Evolutionary conservation across 106 monocot species (phyloP).

Genomic region (Xerophyta viscosa): DNA sequence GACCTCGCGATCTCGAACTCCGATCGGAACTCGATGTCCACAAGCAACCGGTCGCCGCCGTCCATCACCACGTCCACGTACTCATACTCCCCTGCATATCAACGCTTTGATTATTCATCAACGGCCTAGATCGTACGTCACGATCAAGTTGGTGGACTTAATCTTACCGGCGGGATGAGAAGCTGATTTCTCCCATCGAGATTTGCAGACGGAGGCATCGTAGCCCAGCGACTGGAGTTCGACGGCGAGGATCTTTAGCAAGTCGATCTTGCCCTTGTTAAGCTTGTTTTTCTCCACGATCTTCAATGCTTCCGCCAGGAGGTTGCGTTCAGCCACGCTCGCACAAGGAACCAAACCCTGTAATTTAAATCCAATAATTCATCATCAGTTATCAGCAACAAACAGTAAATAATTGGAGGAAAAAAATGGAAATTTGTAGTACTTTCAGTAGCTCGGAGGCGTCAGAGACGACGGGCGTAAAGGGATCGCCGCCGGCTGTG

Average conservation of each 20-base stretch:
- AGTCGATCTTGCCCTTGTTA: conserved; percentile 7
- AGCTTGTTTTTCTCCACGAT: conserved; percentile 29
- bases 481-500: neutral
- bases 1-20: conserved; percentile 81
- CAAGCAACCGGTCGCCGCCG: conserved; percentile 34
- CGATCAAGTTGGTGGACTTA: neutral
- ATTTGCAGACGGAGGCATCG: conserved; percentile 56
- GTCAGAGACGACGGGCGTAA: conserved; percentile 2
- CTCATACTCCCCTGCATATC: conserved; percentile 45
- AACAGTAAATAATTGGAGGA: neutral
- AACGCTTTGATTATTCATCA: neutral
- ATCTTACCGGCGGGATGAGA: conserved; percentile 48
- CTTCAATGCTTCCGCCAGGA: conserved; percentile 54
- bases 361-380: neutral
- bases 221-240: conserved; percentile 38
- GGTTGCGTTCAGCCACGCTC: conserved; percentile 53
- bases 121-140: neutral
- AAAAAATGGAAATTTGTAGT: neutral
- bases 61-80: conserved; percentile 56
- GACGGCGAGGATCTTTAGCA: conserved; percentile 19
- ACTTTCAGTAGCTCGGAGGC: conserved; percentile 59
- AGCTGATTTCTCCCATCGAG: conserved; percentile 50
- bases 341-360: conserved; percentile 53
- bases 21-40: conserved; percentile 78
- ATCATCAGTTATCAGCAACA: neutral